phyloP scores from a whole-genome alignment of 768 basidiomycete species.

The Trametes cubensis region DNA sequence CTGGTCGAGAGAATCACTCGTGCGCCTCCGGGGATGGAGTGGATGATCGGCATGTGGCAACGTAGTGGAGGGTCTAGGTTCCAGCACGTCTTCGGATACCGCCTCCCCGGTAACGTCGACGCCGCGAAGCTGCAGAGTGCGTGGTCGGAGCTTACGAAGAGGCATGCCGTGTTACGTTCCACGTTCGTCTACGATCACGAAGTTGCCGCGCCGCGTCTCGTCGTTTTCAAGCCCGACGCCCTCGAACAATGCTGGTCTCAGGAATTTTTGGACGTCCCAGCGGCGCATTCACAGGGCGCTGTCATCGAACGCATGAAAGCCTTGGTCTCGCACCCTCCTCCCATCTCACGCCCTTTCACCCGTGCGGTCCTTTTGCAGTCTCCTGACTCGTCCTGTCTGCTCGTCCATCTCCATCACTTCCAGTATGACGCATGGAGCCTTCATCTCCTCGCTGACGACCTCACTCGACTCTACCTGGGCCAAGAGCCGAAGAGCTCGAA shows the following conservation, averaged over 20 bases:
- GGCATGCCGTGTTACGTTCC: conserved; percentile 46
- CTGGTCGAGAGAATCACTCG: conserved; percentile 27
- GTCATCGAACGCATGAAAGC: conserved; percentile 30
- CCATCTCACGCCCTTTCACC: conserved; percentile 27
- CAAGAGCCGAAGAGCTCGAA: conserved; percentile 19
- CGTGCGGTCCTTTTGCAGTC: conserved; percentile 29
- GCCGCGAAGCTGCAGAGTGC: conserved; percentile 34
- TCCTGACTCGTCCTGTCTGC: conserved; percentile 24
- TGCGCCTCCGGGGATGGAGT: conserved; percentile 39
- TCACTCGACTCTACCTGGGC: conserved; percentile 40
- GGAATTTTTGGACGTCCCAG: conserved; percentile 4
- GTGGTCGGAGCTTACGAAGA: conserved; percentile 41
- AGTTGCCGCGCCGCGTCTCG: conserved; percentile 26
- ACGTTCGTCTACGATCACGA: conserved; percentile 39
- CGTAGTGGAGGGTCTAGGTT: conserved; percentile 43
- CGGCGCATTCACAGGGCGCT: conserved; percentile 6
- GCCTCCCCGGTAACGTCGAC: conserved; percentile 37
- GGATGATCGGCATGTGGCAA: conserved; percentile 48
- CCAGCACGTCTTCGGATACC: conserved; percentile 48
- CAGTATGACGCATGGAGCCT: conserved; percentile 56
- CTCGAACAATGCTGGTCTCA: conserved; percentile 3
- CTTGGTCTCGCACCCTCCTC: conserved; percentile 29
- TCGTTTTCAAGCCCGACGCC: conserved; percentile 31
- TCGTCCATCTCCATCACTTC: conserved; percentile 49
- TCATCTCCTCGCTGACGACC: conserved; percentile 43